Evolutionary conservation across 192 early-diverging fungal species (phyloP), one percentile per base, ranked within the genome.

Genomic region (Oehlia diaphana): DNA sequence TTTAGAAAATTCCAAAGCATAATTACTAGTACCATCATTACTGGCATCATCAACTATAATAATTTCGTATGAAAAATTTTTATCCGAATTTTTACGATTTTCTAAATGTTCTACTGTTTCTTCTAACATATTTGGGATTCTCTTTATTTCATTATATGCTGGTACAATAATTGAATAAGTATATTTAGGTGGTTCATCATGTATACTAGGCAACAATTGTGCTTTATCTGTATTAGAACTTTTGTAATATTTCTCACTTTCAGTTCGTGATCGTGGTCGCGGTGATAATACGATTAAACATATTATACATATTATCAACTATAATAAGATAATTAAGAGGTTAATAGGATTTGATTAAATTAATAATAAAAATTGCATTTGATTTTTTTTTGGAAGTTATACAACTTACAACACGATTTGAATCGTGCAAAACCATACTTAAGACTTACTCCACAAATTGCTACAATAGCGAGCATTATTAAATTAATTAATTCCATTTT

Each of bases 41-140:
- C 93, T 94, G 14, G 95, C 97, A 83, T 99, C 97, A 82, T 99
- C 96, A 50, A 99, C 93, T 33, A 99, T 83, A 42, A 99, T 85
- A 79, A 99, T 88, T 84, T 99, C 97, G 77, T 92, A 98, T 2
- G 86, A 84, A 69, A 94, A 94, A 21, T 66, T 49, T 1, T 76
- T 72, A 10, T 88, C 80, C 28, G 80, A 74, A 19, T 74, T 23
- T 39, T 83, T 79, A 26, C 82, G 80, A 50, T 90, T 79, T 39
- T 87, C 83, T 67, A 97, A 85, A 83, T 92, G 94, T 9, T 81
- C 86, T 16, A 92, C 78, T 2, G 95, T 89, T 71, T 99, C 96
- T 50, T 92, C 83, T 79, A 99, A 87, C 92, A 97, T 97, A 58
- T 83, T 87, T 3, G 95, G 94, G 70, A 99, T 83, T 16, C 97